Conservation (phyloP, 768 basidiomycete genomes). For the Hydnum rufescens region DNA sequence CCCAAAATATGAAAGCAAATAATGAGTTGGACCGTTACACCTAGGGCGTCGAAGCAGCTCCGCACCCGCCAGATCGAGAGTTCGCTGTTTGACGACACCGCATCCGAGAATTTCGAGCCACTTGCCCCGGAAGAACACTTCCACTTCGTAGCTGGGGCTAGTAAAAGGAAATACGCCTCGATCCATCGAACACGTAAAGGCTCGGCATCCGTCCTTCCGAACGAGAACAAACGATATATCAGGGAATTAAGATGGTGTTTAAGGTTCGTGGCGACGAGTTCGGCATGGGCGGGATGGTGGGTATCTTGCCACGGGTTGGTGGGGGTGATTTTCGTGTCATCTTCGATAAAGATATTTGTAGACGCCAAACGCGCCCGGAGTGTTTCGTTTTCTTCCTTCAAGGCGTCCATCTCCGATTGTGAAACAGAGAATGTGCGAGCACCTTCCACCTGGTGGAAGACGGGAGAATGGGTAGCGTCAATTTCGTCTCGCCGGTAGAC, state of each 20-base stretch:
- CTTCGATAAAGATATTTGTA: slow-evolving; percentile 73
- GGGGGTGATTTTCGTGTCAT: slow-evolving; percentile 50
- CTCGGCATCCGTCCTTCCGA: slow-evolving; percentile 26
- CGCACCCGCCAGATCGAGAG: slow-evolving; percentile 71
- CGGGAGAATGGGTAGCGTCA: slow-evolving; percentile 88
- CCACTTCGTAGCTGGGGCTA: slow-evolving; percentile 92
- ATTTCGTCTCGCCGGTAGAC: slow-evolving; percentile 98
- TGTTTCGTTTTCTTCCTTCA: slow-evolving; percentile 50
- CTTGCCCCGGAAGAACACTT: slow-evolving; percentile 87
- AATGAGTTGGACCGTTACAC: not conserved
- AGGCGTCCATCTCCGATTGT: slow-evolving; percentile 28
- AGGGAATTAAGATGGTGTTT: slow-evolving; percentile 80
- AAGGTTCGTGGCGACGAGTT: slow-evolving; percentile 61
- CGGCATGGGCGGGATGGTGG: slow-evolving; percentile 57
- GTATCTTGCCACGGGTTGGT: slow-evolving; percentile 63
- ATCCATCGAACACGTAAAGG: slow-evolving; percentile 91
- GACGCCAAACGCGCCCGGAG: slow-evolving; percentile 38
- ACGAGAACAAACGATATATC: slow-evolving; percentile 64
- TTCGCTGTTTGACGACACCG: slow-evolving; percentile 79
- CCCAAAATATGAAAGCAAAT: too few relatives aligned
- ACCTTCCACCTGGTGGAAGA: slow-evolving; percentile 98
- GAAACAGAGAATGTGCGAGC: slow-evolving; percentile 44
- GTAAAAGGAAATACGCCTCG: slow-evolving; percentile 98
- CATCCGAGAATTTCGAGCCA: slow-evolving; percentile 95
- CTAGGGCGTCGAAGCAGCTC: not conserved